These are phyloP conservation scores for Lodderomyces parapsilosis DNA, from an alignment of 1,139 yeast genomes.

Conservation along the genomic window DNA sequence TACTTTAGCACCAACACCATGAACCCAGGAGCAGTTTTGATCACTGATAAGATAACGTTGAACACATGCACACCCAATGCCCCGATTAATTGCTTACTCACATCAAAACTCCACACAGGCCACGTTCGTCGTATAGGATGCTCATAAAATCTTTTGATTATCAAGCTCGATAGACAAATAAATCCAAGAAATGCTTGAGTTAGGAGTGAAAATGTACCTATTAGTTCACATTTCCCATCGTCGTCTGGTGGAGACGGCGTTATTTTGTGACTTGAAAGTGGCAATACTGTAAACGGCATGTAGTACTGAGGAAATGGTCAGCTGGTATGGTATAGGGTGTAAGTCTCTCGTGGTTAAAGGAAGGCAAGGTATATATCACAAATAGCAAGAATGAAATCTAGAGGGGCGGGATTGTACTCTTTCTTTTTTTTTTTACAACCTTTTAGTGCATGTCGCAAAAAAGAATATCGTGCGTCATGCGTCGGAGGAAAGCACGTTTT, in stretches of 20 bases:
- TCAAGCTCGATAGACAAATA: conserved; percentile 69
- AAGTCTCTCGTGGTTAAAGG: not conserved
- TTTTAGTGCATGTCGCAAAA: no score
- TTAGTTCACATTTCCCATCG: conserved; percentile 53
- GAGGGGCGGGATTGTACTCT: no score
- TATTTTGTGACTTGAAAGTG: not conserved
- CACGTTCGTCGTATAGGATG: conserved; percentile 79
- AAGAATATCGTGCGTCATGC: no score
- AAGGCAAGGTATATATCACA: not conserved
- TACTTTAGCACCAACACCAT: conserved; percentile 16
- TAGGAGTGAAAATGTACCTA: conserved; percentile 69
- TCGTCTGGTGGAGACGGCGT: conserved; percentile 8
- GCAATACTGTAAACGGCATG: not conserved
- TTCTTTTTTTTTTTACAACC: no score
- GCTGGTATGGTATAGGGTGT: not conserved
- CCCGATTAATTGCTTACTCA: conserved; percentile 84
- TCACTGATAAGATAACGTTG: conserved; percentile 70
- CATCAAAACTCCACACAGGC: conserved; percentile 88
- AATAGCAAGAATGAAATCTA: no score
- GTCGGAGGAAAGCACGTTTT: no score
- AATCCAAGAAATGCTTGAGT: conserved; percentile 71
- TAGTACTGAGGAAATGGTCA: not conserved
- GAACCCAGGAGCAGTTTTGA: conserved; percentile 32
- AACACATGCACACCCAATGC: conserved; percentile 80
- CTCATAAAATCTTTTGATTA: conserved; percentile 75